Evolutionary conservation across 306 rosid species (phyloP).

Genomic region (Prosopis cineraria): DNA sequence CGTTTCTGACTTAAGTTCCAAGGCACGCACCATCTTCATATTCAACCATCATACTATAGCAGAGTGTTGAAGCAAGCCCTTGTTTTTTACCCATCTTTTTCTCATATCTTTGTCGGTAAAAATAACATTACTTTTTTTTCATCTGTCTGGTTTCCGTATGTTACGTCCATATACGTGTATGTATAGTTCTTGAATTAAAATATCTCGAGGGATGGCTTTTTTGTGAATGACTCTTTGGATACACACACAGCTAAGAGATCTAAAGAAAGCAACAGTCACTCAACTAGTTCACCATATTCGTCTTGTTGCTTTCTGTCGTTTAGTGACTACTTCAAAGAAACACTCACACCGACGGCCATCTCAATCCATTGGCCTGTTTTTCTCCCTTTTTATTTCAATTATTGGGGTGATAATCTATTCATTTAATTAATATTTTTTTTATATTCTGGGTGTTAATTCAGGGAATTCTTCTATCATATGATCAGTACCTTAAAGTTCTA

Average conservation of each 20-base stretch:
- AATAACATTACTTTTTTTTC: conserved; percentile 7
- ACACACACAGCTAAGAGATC: not conserved
- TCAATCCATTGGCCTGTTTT: not conserved
- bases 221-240: conserved; percentile 31
- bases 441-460: not conserved
- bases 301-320: conserved; percentile 5
- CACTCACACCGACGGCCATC: conserved; percentile 1
- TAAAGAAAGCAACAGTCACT: not conserved
- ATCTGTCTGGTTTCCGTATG: not conserved
- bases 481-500: not conserved
- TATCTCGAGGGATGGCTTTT: conserved; percentile 2
- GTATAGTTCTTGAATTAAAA: not conserved
- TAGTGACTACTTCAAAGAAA: conserved; percentile 17
- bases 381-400: not conserved
- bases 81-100: not conserved
- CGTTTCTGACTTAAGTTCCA: not conserved
- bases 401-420: conserved; percentile 13
- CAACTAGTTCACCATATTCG: not conserved
- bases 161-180: no score
- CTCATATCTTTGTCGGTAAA: not conserved
- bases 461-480: not conserved
- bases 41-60: not conserved
- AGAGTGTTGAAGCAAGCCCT: not conserved
- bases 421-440: not conserved
- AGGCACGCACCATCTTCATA: not conserved